Evolutionary conservation across 306 rosid genomes (phyloP).

Genomic region (Quercus cerris): DNA sequence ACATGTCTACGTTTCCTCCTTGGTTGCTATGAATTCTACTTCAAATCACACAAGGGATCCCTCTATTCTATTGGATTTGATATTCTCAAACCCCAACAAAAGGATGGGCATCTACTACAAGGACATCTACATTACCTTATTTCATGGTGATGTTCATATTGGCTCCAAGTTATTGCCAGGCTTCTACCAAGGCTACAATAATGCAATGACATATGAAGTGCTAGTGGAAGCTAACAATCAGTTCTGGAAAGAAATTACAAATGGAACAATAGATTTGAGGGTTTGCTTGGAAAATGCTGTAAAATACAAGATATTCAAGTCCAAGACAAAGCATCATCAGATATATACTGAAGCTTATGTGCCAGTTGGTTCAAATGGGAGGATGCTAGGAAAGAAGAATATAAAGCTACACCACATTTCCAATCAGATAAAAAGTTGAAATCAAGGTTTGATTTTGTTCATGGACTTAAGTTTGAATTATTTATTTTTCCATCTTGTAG

Average conservation of each 20-base stretch:
- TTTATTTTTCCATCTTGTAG: background rate
- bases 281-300: constrained; percentile 11
- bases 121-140: background rate
- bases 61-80: background rate
- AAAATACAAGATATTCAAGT: constrained; percentile 9
- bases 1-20: background rate
- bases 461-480: background rate
- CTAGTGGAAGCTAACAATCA: background rate
- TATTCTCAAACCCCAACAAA: constrained; percentile 14
- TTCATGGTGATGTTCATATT: background rate
- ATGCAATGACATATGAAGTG: background rate
- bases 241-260: background rate
- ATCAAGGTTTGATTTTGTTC: background rate
- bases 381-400: background rate
- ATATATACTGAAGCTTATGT: background rate
- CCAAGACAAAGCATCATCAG: constrained; percentile 7
- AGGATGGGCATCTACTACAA: constrained; percentile 3
- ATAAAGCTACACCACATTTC: background rate
- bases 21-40: background rate
- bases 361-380: constrained; percentile 3
- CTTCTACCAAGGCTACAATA: constrained; percentile 10
- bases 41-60: background rate
- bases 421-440: background rate
- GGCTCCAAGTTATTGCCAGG: background rate
- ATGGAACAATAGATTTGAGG: background rate